phyloP scores from a whole-genome alignment of 139 green algal genomes.

The Desmodesmus armatus region DNA sequence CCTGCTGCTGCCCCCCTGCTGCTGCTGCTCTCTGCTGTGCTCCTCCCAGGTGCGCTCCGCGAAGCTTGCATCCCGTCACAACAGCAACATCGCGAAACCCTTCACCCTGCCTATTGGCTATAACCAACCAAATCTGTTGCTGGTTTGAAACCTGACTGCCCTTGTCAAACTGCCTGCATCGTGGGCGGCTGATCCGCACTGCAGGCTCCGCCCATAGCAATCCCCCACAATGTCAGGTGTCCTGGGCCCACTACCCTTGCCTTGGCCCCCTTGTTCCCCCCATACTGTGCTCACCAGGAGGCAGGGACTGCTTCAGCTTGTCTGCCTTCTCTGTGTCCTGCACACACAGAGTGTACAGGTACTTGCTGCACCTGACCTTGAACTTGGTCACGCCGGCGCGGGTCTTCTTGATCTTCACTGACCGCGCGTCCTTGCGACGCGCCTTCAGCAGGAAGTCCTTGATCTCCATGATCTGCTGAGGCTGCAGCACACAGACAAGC shows the following conservation, averaged over 20 bases:
- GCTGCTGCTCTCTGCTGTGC: not conserved
- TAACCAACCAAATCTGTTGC: not conserved
- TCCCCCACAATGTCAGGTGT: not conserved
- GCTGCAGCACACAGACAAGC: slow-evolving; percentile 74
- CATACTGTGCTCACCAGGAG: slow-evolving; percentile 77
- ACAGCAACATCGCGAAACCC: not conserved
- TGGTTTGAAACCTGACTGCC: not conserved
- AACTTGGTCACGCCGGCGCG: slow-evolving; percentile 93
- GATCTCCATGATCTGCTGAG: slow-evolving; percentile 98
- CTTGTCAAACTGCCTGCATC: not conserved
- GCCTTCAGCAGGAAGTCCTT: slow-evolving; percentile 99
- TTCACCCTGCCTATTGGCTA: not conserved
- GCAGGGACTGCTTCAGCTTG: slow-evolving; percentile 99
- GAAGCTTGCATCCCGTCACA: not conserved
- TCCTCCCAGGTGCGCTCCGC: not conserved
- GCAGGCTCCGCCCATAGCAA: not conserved
- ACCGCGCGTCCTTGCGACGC: slow-evolving; percentile 95
- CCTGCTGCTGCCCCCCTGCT: not conserved
- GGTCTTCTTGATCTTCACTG: slow-evolving; percentile 99
- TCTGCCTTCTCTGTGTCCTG: slow-evolving; percentile 98
- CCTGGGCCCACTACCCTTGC: not conserved
- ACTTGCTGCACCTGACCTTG: slow-evolving; percentile 97
- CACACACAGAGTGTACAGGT: slow-evolving; percentile 99
- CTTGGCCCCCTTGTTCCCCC: not conserved
- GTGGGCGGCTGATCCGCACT: not conserved